These are phyloP conservation scores for Plasmodium malariae DNA, from an alignment of 169 alveolate species.

Conservation along the genomic window DNA sequence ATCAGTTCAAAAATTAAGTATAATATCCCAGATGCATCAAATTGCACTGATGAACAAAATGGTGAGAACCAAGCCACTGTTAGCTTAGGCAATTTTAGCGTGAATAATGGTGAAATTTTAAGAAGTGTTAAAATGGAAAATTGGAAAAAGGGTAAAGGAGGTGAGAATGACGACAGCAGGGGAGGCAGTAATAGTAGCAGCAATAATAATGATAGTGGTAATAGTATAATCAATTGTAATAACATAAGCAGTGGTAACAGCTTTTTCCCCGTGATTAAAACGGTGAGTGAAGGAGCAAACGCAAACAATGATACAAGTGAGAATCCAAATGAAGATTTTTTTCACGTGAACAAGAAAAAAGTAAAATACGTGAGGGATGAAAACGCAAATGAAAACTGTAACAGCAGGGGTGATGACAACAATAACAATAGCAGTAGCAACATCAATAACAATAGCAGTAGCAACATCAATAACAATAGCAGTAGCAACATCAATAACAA, in stretches of 20 bases:
- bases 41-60: neutral
- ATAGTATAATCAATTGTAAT: no score
- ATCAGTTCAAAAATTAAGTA: no score
- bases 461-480: no score
- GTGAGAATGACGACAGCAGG: neutral
- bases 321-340: neutral
- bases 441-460: no score
- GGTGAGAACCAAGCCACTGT: neutral
- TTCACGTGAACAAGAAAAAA: neutral
- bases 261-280: neutral
- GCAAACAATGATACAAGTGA: neutral
- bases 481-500: no score
- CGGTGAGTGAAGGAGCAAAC: neutral
- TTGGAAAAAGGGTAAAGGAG: neutral
- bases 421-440: no score
- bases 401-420: neutral
- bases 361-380: neutral
- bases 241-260: no score
- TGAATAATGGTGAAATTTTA: neutral
- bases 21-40: no score
- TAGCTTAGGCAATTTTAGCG: neutral
- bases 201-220: no score
- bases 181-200: neutral
- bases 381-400: neutral
- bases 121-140: neutral